Evolutionary conservation across 169 alveolate species (phyloP), one percentile per base, ranked within the genome.

Genomic region (Cryptosporidium muris): DNA sequence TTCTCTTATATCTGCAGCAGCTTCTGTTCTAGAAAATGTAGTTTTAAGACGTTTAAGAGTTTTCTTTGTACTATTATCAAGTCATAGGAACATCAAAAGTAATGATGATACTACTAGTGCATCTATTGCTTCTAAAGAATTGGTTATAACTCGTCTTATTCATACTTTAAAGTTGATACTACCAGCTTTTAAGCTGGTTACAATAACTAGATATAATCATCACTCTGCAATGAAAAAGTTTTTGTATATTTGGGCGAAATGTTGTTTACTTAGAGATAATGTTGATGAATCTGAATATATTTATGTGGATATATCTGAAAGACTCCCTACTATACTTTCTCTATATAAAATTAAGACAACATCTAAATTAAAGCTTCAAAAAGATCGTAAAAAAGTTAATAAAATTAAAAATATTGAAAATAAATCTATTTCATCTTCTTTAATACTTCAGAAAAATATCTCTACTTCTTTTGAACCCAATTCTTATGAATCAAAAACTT

Each of bases 141-240:
- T 47, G 42, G 74, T 74, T 42, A 68, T 68, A 45, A 43, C 60
- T 14, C 14, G 45, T n/a, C 54, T 74, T 16, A 74, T 74, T 58
- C 60, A 66, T 34, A 74, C 34, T 42, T 74, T 74, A 14, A 74
- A 58, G 11, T 58, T 37, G 14, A 74, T 74, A 9, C 63, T 74
- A 9, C 64, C 85, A 45, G 54, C 74, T 12, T 74, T 58, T 47
- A 74, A 74, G 38, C 60, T 74, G 14, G 58, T 42, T n/a, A 45
- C 74, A 6, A 74, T 74, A 58, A 63, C 60, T 14, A 56, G 60
- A 48, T 68, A 74, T 48, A 74, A 74, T 14, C 85, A 74, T 58
- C 43, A 58, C 36, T 74, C 74, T 45, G 85, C 85, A 25, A 49
- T 74, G n/a, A 74, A 74, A 43, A 74, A 74, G 60, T 74, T 74